Evolutionary conservation across 2,329 filamentous ascomycete species (phyloP).

Genomic region (Penicillium psychrosexuale): DNA sequence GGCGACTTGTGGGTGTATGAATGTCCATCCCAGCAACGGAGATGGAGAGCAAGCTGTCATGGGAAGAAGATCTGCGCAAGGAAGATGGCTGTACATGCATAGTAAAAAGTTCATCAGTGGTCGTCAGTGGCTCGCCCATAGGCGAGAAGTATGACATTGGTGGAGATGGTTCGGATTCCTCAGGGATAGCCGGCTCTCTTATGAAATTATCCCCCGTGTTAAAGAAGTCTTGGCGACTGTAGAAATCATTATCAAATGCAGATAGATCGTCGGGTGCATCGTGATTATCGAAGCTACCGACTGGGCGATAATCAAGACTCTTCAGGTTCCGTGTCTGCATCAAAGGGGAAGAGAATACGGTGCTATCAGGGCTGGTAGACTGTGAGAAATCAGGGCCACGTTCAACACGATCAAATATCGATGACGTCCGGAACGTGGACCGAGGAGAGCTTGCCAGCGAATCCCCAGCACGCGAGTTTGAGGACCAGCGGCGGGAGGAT

Average conservation of each 20-base stretch:
- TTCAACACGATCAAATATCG: slow-evolving; percentile 73
- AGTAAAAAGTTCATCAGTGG: slow-evolving; percentile 24
- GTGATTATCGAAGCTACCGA: slow-evolving; percentile 18
- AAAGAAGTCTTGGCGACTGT: slow-evolving; percentile 12
- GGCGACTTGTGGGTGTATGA: slow-evolving; percentile 71
- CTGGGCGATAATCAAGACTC: slow-evolving; percentile 52
- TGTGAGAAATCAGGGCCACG: slow-evolving; percentile 64
- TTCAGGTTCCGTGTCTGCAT: slow-evolving; percentile 62
- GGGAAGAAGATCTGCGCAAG: slow-evolving; percentile 68
- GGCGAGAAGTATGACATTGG: slow-evolving; percentile 18
- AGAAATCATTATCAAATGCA: slow-evolving; percentile 21
- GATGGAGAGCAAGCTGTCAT: slow-evolving; percentile 86
- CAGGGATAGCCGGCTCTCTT: slow-evolving; percentile 37
- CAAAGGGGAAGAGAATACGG: slow-evolving; percentile 60
- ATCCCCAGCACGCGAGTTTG: slow-evolving; percentile 46
- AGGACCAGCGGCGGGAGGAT: slow-evolving; percentile 38
- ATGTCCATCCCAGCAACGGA: slow-evolving; percentile 87
- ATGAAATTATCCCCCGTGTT: slow-evolving; percentile 17
- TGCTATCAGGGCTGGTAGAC: slow-evolving; percentile 79
- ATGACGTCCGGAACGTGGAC: slow-evolving; percentile 67
- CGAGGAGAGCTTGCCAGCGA: slow-evolving; percentile 79
- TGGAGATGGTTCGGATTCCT: slow-evolving; percentile 37
- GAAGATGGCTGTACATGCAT: slow-evolving; percentile 35
- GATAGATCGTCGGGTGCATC: slow-evolving; percentile 13
- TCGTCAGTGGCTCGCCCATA: slow-evolving; percentile 8